A percentile compares a stretch with the other conserved stretches of the same genome.
These are phyloP conservation scores for Phycomyces blakesleeanus DNA, from an alignment of 192 early-diverging fungal species.

Conservation along the genomic window DNA sequence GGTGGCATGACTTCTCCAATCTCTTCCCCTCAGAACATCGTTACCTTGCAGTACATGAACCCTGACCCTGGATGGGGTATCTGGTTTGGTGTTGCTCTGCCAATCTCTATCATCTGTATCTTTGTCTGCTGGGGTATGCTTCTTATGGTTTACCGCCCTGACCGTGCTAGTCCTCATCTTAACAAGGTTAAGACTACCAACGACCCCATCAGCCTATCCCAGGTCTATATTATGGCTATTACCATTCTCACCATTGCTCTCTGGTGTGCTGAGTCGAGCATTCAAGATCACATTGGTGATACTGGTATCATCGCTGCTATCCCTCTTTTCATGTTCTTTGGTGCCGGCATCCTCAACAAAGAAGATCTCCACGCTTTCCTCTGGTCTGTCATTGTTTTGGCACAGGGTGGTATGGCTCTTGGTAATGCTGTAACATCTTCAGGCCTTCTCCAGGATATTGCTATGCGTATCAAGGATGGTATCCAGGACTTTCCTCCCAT, in stretches of 20 bases:
- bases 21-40: slow-evolving; percentile 75
- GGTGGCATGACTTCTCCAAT: slow-evolving; percentile 81
- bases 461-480: slow-evolving; percentile 51
- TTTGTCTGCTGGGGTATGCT: slow-evolving; percentile 64
- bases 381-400: slow-evolving; percentile 59
- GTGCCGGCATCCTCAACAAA: slow-evolving; percentile 65
- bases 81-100: slow-evolving; percentile 67
- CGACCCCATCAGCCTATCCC: slow-evolving; percentile 42
- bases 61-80: slow-evolving; percentile 67
- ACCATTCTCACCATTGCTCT: slow-evolving; percentile 63
- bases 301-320: slow-evolving; percentile 76
- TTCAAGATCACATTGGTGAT: slow-evolving; percentile 62
- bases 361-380: slow-evolving; percentile 73
- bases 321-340: slow-evolving; percentile 75
- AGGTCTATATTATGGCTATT: slow-evolving; percentile 56
- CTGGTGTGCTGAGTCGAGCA: slow-evolving; percentile 63
- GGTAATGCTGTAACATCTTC: slow-evolving; percentile 71
- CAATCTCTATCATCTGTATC: slow-evolving; percentile 59
- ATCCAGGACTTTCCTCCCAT: slow-evolving; percentile 50
- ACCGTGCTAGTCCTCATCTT: slow-evolving; percentile 44
- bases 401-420: slow-evolving; percentile 75
- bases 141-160: slow-evolving; percentile 59
- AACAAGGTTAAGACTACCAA: slow-evolving; percentile 41
- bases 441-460: slow-evolving; percentile 63
- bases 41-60: slow-evolving; percentile 69